Percentiles rank a stretch among this genome's conserved stretches.
phyloP scores from a whole-genome alignment of 2,329 filamentous ascomycete species.

The Diaporthe citri region DNA sequence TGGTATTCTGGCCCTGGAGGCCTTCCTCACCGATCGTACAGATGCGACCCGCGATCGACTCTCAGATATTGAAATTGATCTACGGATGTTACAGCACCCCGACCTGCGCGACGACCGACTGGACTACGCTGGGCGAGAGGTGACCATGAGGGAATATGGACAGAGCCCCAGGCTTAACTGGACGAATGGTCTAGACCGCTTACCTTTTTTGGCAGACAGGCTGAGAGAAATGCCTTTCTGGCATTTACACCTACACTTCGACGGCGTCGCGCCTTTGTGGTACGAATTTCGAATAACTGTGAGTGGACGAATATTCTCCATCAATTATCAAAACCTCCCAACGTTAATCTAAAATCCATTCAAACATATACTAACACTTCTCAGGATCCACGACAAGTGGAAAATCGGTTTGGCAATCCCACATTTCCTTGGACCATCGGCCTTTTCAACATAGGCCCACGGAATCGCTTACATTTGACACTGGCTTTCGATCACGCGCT shows the following conservation, averaged over 20 bases:
- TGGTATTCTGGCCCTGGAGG: not conserved
- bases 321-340: not conserved
- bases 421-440: not conserved
- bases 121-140: too few relatives aligned
- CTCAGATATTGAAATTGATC: not conserved
- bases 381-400: not conserved
- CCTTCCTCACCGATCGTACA: not conserved
- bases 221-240: not conserved
- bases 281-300: not conserved
- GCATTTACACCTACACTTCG: not conserved
- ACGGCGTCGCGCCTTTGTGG: not conserved
- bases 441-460: not conserved
- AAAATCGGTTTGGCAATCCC: too few relatives aligned
- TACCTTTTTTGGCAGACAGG: not conserved
- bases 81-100: not conserved
- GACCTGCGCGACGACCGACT: too few relatives aligned
- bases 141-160: too few relatives aligned
- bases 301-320: not conserved
- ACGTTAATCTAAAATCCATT: not conserved
- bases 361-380: not conserved
- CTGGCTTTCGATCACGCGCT: not conserved
- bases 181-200: not conserved
- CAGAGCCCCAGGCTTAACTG: not conserved
- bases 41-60: not conserved
- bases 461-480: not conserved